A percentile compares a stretch with the other conserved stretches of the same genome.
Evolutionary conservation across 2,329 filamentous ascomycete species (phyloP).

Genomic region (Pseudopithomyces maydicus): DNA sequence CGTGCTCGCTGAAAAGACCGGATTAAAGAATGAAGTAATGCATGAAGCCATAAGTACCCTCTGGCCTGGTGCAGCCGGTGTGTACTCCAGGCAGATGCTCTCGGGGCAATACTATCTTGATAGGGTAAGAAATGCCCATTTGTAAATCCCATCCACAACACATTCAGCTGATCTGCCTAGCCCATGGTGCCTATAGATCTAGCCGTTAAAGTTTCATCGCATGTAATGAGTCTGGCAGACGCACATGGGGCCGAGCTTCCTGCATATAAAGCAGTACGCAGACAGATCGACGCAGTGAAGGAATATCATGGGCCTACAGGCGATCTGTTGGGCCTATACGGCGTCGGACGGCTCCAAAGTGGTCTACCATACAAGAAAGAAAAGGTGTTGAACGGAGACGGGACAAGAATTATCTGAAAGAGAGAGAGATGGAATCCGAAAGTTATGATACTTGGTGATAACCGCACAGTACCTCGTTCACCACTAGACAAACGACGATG

Average conservation of each 20-base stretch:
- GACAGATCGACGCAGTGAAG: conserved; percentile 5
- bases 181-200: conserved; percentile 8
- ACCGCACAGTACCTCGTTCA: background rate
- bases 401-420: conserved; percentile 1
- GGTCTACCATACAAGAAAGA: conserved; percentile 6
- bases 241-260: conserved; percentile 3
- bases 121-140: background rate
- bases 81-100: conserved; percentile 10
- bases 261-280: conserved; percentile 1
- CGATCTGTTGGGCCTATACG: conserved; percentile 2
- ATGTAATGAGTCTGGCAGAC: conserved; percentile 4
- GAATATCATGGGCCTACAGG: background rate
- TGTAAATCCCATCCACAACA: background rate
- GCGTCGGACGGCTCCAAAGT: conserved; percentile 1
- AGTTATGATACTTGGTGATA: background rate
- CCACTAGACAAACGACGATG: background rate
- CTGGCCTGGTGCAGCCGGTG: background rate
- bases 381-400: background rate
- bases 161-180: background rate
- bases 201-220: conserved; percentile 6
- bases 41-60: conserved; percentile 4
- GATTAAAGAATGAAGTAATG: background rate
- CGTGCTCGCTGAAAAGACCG: conserved; percentile 10
- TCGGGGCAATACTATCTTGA: conserved; percentile 24
- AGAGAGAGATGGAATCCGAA: background rate